phyloP scores from a whole-genome alignment of 2,329 filamentous ascomycete species.

The Hirsutella rhossiliensis region DNA sequence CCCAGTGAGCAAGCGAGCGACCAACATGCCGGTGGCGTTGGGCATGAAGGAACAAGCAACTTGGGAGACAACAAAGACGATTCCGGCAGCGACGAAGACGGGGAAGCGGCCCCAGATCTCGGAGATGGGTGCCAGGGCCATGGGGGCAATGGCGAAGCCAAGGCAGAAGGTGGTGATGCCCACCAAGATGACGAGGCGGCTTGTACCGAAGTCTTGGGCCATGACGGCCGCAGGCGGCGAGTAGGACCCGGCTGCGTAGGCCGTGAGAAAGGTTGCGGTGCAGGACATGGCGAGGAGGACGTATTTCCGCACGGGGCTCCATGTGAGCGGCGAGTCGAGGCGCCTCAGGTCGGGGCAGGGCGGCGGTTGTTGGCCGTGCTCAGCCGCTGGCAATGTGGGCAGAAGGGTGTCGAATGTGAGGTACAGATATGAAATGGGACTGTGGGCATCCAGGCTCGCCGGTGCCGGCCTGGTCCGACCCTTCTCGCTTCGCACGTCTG shows the following conservation, averaged over 20 bases:
- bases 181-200: conserved; percentile 51
- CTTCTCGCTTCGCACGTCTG: too few relatives aligned
- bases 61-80: conserved; percentile 60
- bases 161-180: conserved; percentile 74
- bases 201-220: conserved; percentile 51
- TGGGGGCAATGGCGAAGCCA: conserved; percentile 74
- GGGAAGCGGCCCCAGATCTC: conserved; percentile 82
- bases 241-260: conserved; percentile 73
- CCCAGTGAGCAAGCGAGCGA: conserved; percentile 65
- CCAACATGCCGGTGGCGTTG: conserved; percentile 59
- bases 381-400: conserved; percentile 15
- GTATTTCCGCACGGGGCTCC: conserved; percentile 58
- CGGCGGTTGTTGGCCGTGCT: conserved; percentile 29
- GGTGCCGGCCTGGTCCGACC: too few relatives aligned
- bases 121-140: conserved; percentile 78
- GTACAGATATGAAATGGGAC: conserved; percentile 25
- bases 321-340: conserved; percentile 60
- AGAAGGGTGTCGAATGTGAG: conserved; percentile 27
- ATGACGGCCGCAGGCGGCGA: conserved; percentile 57
- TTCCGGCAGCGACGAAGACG: conserved; percentile 63
- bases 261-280: conserved; percentile 62
- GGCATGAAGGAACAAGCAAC: conserved; percentile 61
- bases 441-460: conserved; percentile 4
- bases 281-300: conserved; percentile 64
- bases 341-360: conserved; percentile 51